Base-by-base conservation (phyloP, 176 grass and related monocot species). In the Secale cereale region DNA sequence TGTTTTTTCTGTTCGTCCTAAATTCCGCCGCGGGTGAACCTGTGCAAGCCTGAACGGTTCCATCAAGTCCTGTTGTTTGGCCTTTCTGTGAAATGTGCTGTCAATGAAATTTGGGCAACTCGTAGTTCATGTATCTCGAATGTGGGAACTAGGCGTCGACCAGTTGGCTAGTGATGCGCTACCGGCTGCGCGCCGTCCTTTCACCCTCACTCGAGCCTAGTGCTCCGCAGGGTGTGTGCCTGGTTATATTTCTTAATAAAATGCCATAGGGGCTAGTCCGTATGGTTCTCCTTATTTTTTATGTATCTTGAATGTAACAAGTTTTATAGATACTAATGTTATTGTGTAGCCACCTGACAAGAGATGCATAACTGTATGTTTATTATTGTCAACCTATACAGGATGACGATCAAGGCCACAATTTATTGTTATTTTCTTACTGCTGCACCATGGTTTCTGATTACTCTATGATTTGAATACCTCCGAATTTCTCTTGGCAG, bases 1-100 rank as follows among this genome's bases (percentile, higher is more conserved):
- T 86, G 87, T 94, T 27, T 82, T 98, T 60, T 56, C 89, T 39
- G 83, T 95, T 43, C 87, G 74, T 31, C 96, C 91, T 12, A 98
- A 98, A 83, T 94, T 98, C 63, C 88, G 92, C 76, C 70, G 62
- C 36, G 28, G 62, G 7, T 92, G 69, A 92, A 78, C 23, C 60
- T 29, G 13, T 59, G n/a, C 54, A 82, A 45, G 41, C 16, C 12
- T 78, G 71, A 71, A 43, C 27, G 27, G 62, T 23, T 79, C 12
- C 28, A 17, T 45, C 26, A 59, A 70, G 63, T 13, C 45, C 19
- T 36, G 20, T 37, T 56, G 35, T 61, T 61, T 2, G 15, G 17
- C 19, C 2, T 41, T 19, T 52, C 28, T 37, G 25, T 56, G 40
- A 30, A 50, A 25, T 74, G 37, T 11, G 59, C 40, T n/a, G 69